Conservation (phyloP, 2,329 filamentous ascomycete genomes). For the Cercospora sesami region DNA sequence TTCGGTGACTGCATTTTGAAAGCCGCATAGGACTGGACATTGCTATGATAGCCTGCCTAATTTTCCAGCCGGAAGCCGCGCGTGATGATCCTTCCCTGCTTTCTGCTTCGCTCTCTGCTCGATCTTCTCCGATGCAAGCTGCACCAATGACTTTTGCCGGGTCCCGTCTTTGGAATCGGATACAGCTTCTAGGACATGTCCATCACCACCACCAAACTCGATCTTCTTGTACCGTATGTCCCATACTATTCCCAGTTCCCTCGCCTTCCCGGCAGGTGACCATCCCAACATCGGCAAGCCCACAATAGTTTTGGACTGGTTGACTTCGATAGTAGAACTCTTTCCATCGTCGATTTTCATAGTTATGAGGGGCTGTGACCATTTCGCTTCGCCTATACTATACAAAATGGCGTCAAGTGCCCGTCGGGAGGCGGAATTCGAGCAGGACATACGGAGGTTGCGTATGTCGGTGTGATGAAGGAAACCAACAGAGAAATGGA, state of each 20-base stretch:
- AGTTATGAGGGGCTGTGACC: constrained; percentile 1
- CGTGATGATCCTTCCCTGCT: not conserved
- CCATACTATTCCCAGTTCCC: not conserved
- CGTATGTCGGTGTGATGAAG: not conserved
- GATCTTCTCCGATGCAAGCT: not conserved
- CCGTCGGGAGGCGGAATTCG: not conserved
- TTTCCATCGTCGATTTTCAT: constrained; percentile 7
- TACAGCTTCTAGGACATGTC: not conserved
- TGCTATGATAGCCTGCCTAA: not conserved
- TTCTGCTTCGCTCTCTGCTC: not conserved
- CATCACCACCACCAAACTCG: constrained; percentile 1
- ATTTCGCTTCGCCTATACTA: not conserved
- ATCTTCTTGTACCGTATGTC: constrained; percentile 14
- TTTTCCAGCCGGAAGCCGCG: not conserved
- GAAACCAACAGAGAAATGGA: constrained; percentile 9
- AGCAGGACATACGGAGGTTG: not conserved
- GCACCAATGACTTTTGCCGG: not conserved
- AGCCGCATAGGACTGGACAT: not conserved
- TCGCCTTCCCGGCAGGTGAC: not conserved
- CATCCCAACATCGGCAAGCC: constrained; percentile 19
- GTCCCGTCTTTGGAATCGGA: not conserved
- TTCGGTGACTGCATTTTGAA: not conserved
- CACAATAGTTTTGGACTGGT: not conserved
- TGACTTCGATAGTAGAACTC: not conserved
- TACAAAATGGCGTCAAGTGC: not conserved